Evolutionary conservation across 2,329 filamentous ascomycete genomes (phyloP).

Genomic region (Tolypocladium cylindrosporum): DNA sequence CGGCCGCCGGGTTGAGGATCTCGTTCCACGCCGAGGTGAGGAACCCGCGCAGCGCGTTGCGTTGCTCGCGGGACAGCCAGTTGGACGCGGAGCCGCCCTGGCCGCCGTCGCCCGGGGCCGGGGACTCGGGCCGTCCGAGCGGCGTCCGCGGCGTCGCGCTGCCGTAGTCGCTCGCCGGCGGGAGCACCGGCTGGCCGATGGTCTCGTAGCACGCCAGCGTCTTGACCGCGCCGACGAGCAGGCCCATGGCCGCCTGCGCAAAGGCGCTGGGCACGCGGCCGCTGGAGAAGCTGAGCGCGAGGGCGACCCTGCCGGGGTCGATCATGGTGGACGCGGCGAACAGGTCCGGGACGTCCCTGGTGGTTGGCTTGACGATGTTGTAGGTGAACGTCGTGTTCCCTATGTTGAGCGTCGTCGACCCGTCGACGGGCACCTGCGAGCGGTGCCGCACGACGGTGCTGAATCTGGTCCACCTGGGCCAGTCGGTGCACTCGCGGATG

Average conservation of each 20-base stretch:
- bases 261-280: constrained; percentile 30
- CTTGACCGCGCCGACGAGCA: constrained; percentile 34
- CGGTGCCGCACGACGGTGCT: constrained; percentile 45
- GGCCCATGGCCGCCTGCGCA: constrained; percentile 32
- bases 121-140: constrained; percentile 14
- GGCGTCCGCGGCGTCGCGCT: constrained; percentile 30
- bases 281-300: constrained; percentile 36
- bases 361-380: constrained; percentile 26
- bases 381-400: constrained; percentile 35
- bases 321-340: constrained; percentile 31
- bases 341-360: constrained; percentile 33
- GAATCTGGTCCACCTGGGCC: constrained; percentile 43
- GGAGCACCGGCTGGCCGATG: constrained; percentile 34
- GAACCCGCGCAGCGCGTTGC: constrained; percentile 26
- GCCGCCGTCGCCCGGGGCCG: background rate
- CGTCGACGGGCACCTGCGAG: constrained; percentile 15
- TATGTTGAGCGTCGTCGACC: constrained; percentile 32
- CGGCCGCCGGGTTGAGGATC: constrained; percentile 27
- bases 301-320: constrained; percentile 23
- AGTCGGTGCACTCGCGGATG: constrained; percentile 41
- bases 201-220: constrained; percentile 34
- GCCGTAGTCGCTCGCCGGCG: constrained; percentile 28
- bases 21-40: constrained; percentile 35
- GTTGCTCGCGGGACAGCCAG: constrained; percentile 28
- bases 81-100: constrained; percentile 1